phyloP scores from a whole-genome alignment of 23 red algal species.

The Gracilaria gracilis region DNA sequence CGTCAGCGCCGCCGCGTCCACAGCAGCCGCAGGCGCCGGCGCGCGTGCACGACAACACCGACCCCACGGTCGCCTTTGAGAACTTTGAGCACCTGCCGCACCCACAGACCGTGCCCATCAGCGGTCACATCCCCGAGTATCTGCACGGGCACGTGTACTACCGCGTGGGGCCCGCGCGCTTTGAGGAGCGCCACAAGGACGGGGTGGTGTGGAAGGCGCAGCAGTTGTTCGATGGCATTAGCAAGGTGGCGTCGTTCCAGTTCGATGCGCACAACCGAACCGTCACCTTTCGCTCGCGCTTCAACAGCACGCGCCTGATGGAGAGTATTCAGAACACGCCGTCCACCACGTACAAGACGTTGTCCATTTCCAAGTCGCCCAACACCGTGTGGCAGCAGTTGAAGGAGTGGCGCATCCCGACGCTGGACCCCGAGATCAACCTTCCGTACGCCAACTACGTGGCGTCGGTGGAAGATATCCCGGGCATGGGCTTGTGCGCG shows the following conservation, averaged over 20 bases:
- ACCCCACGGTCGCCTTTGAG: slow-evolving; percentile 7
- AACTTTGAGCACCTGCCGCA: slow-evolving; percentile 7
- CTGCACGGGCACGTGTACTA: slow-evolving; percentile 39
- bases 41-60: slow-evolving; percentile 2
- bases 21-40: not conserved
- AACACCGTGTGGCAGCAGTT: not conserved
- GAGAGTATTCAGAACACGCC: not conserved
- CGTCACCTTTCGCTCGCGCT: slow-evolving; percentile 43
- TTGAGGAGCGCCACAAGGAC: slow-evolving; percentile 29
- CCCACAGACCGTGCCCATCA: slow-evolving; percentile 2
- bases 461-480: slow-evolving; percentile 34
- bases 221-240: slow-evolving; percentile 63
- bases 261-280: slow-evolving; percentile 12
- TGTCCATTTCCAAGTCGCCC: not conserved
- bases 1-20: not conserved
- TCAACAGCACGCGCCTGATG: not conserved
- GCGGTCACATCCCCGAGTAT: slow-evolving; percentile 35
- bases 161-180: slow-evolving; percentile 53
- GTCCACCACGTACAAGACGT: not conserved
- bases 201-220: not conserved
- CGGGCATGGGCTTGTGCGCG: slow-evolving; percentile 33
- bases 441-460: slow-evolving; percentile 29
- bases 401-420: not conserved
- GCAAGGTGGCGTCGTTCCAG: slow-evolving; percentile 28
- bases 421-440: not conserved